These are phyloP conservation scores for Sanghuangporus weigelae DNA, from an alignment of 1,284 basidiomycete species.

Conservation along the genomic window DNA sequence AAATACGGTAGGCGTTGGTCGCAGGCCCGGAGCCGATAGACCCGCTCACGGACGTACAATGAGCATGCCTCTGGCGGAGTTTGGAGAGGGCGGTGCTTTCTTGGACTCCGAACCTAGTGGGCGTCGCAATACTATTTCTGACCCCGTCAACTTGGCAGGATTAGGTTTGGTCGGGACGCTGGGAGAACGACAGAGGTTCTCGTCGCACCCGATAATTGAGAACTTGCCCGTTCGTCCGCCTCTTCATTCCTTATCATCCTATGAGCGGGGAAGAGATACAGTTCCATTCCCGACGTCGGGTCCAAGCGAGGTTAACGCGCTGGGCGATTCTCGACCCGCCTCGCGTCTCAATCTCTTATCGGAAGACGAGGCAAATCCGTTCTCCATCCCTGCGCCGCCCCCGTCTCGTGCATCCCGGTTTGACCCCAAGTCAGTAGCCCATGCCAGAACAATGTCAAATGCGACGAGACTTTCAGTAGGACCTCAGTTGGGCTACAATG, in stretches of 20 bases:
- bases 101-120: slow-evolving; percentile 32
- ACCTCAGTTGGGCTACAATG: slow-evolving; percentile 13
- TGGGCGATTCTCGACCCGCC: slow-evolving; percentile 25
- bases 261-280: slow-evolving; percentile 10
- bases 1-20: slow-evolving; percentile 36
- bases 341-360: slow-evolving; percentile 27
- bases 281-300: slow-evolving; percentile 56
- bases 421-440: slow-evolving; percentile 58
- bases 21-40: slow-evolving; percentile 22
- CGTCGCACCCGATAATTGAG: slow-evolving; percentile 46
- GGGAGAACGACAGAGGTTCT: slow-evolving; percentile 39
- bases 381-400: slow-evolving; percentile 54
- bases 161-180: slow-evolving; percentile 29
- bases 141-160: slow-evolving; percentile 51
- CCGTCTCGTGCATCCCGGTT: slow-evolving; percentile 59
- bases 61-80: slow-evolving; percentile 58
- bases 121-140: slow-evolving; percentile 45
- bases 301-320: slow-evolving; percentile 25
- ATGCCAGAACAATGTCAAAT: slow-evolving; percentile 59
- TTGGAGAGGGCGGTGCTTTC: slow-evolving; percentile 44
- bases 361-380: slow-evolving; percentile 27
- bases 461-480: slow-evolving; percentile 25
- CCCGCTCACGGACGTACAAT: slow-evolving; percentile 43
- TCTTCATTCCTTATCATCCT: slow-evolving; percentile 30
- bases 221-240: slow-evolving; percentile 38